Base-by-base conservation (phyloP, 805 yeast genomes). In the Torulaspora indica region DNA sequence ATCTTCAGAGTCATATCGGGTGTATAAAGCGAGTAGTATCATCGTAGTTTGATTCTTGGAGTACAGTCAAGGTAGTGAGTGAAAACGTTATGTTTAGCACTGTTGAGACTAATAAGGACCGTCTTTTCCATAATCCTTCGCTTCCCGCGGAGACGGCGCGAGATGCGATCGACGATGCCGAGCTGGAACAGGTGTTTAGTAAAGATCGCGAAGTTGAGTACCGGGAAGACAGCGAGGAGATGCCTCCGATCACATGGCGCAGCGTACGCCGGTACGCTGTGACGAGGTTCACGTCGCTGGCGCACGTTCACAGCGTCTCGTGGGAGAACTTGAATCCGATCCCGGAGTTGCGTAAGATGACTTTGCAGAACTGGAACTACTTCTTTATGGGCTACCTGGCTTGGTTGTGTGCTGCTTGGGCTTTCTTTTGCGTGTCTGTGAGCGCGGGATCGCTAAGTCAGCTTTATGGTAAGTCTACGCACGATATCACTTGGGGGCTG, bases 331-430 rank as follows among this genome's bases (percentile, higher is more conserved):
- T 74, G 36, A 75, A 75, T 55, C 81, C 81, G 1, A 54, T 75
- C 24, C 69, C 70, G 9, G 70, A 69, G 0, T 57, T 75, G 23
- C 58, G 55, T 10, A 62, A 65, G 39, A 58, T 75, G 49, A 60
- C 63, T 6, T 48, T 58, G 6, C 61, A 57, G 20, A 70, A 75
- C 45, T 82, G 88, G 85, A 70, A 73, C 47, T 76, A 75, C 47
- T 80, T 82, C 55, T 54, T 71, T 18, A 69, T 79, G 56, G 87
- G 85, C 2, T 76, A 78, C 53, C 59, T 67, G 27, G 84, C 80
- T 27, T 83, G 90, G 89, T 72, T 83, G 2, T 72, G 81, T 74
- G 90, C 82, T 54, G 81, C 87, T 2, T 75, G 82, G 61, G 89
- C 82, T 55, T 83, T 79, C 64, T 83, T 83, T 57, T 67, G 77